Evolutionary conservation across 1,284 basidiomycete genomes (phyloP), one percentile per base, ranked within the genome.

Genomic region (Papiliotrema terrestris): DNA sequence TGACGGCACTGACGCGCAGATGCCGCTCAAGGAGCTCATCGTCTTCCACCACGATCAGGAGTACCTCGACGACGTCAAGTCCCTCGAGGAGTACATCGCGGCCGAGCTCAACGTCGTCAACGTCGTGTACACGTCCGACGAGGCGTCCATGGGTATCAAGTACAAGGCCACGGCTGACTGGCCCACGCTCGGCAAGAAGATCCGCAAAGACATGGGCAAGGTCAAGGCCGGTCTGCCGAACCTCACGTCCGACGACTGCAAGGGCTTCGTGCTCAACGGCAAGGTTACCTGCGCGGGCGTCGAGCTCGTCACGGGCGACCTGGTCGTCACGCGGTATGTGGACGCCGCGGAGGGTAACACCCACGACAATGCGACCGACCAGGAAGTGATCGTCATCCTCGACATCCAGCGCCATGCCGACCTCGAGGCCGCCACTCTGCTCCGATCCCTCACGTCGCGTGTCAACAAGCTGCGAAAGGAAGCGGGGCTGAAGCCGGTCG

Each of bases 381-480:
- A 89, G 69, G 91, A 98, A 61, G 93, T 96, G 49, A 93, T 97
- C 51, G 84, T 98, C 59, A 83, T 96, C 45, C 83, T 98, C 42
- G 95, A 98, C 75, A 84, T 90, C 56, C 84, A 89, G 71, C 83
- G 89, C 51, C 88, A 96, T 66, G 83, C 88, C 1, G 92, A 96
- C 65, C 83, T 98, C 54, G 85, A 88, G 75, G 82, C 85, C 55
- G 89, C 97, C 78, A 93, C 91, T 78, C 82, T 94, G 38, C 87
- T 91, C 45, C 84, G 96, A 49, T 92, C 96, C 74, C 78, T 98
- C 60, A 88, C 90, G 63, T 96, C 96, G 69, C 88, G 95, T 51
- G 88, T 98, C 48, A 96, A 99, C 80, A 91, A 93, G 72, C 80
- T 98, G 63, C 83, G 96, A 63, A 99, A 99, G 80, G 91, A 93